Evolutionary conservation across 1,284 basidiomycete species (phyloP).

Genomic region (Trichosporon sp.): DNA sequence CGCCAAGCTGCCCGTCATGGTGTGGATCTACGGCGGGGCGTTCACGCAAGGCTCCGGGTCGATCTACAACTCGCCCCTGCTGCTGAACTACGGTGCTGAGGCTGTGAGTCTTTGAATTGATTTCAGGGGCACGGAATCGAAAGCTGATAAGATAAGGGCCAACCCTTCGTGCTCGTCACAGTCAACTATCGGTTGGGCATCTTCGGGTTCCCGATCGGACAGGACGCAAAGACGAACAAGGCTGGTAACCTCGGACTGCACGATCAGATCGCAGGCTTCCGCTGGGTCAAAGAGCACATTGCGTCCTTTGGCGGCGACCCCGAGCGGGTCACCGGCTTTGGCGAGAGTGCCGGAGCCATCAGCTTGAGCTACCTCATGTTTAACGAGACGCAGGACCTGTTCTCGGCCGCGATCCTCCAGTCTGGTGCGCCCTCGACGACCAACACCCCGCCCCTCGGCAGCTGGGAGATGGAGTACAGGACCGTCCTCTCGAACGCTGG

Average conservation of each 20-base stretch:
- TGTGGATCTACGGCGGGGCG: slow-evolving; percentile 51
- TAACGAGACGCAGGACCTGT: slow-evolving; percentile 42
- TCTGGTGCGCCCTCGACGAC: slow-evolving; percentile 50
- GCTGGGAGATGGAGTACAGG: slow-evolving; percentile 46
- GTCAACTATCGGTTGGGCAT: slow-evolving; percentile 59
- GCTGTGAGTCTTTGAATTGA: slow-evolving; percentile 22
- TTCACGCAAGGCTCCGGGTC: slow-evolving; percentile 37
- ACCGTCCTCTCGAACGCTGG: not conserved
- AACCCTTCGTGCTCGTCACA: slow-evolving; percentile 56
- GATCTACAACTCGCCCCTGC: slow-evolving; percentile 36
- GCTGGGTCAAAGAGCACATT: slow-evolving; percentile 61
- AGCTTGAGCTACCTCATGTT: slow-evolving; percentile 46
- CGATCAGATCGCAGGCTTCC: slow-evolving; percentile 58
- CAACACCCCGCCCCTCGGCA: slow-evolving; percentile 35
- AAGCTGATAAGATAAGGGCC: slow-evolving; percentile 33
- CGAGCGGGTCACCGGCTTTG: slow-evolving; percentile 50
- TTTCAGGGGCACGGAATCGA: not conserved
- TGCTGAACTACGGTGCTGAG: slow-evolving; percentile 29
- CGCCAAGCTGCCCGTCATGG: slow-evolving; percentile 50
- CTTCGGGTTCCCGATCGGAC: slow-evolving; percentile 55
- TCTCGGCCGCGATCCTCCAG: slow-evolving; percentile 56
- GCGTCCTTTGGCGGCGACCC: slow-evolving; percentile 60
- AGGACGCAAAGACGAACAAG: slow-evolving; percentile 43
- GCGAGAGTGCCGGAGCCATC: slow-evolving; percentile 56
- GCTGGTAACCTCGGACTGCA: slow-evolving; percentile 54